Evolutionary conservation across 441 rosid genomes (phyloP), one percentile per base, ranked within the genome.

Genomic region (Bocquillonia castaneifolia): DNA sequence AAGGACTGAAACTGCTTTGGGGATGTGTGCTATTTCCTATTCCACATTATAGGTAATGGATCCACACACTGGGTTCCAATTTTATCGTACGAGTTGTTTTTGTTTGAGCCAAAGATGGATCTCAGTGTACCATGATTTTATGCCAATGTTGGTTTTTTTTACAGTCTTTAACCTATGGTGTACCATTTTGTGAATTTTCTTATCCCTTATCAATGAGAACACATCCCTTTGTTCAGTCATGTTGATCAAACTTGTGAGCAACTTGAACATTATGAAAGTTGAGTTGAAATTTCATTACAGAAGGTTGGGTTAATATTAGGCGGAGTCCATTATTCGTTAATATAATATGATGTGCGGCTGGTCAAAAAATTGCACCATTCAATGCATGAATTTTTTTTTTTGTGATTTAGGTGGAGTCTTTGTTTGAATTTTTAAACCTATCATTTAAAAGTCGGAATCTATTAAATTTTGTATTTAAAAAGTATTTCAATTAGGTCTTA

Each of bases 21-120:
- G 82, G 62, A 74, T 78, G 79, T 77, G 81, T 62, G 67, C 69
- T 28, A n/a, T n/a, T n/a, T n/a, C n/a, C n/a, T n/a, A n/a, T 60
- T 74, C 67, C 39, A 39, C 75, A 65, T 44, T 44, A 59, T 63
- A 75, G 83, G 79, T 80, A 68, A 67, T 26, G 32, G 61, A 63
- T 59, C 77, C 76, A 44, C 63, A 51, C 74, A 65, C 31, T 40
- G 68, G 74, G 71, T 68, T 77, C 54, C 70, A 61, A 59, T 74
- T 76, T 70, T 75, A 69, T 36, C 15, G 52, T 72, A 42, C 1
- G 58, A 72, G 65, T 69, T 73, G 40, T 66, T 72, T 50, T 3
- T 63, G 55, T 63, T 60, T 69, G 74, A 66, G 59, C 66, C 54
- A 52, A 57, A 60, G 71, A 57, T 67, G 64, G 71, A 57, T 67